phyloP scores from a whole-genome alignment of 306 rosid genomes.

The Benincasa hispida region DNA sequence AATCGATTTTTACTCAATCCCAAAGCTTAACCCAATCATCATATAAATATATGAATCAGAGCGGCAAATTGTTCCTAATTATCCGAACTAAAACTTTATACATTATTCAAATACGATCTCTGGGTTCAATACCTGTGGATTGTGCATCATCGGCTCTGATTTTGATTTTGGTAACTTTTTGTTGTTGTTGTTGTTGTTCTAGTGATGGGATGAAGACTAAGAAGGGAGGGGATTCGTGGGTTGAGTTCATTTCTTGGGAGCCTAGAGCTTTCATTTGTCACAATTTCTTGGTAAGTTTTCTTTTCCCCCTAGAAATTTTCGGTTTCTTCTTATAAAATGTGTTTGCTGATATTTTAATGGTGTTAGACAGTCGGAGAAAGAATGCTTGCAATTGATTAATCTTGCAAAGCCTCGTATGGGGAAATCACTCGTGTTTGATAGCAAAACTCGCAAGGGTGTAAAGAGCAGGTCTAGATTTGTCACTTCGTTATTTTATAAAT shows the following conservation, averaged over 20 bases:
- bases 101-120: too few relatives aligned
- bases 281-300: slow-evolving; percentile 76
- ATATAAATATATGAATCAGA: too few relatives aligned
- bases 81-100: too few relatives aligned
- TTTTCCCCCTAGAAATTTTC: too few relatives aligned
- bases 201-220: slow-evolving; percentile 28
- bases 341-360: too few relatives aligned
- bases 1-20: too few relatives aligned
- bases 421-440: slow-evolving; percentile 64
- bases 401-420: slow-evolving; percentile 64
- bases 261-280: slow-evolving; percentile 83
- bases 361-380: slow-evolving; percentile 67
- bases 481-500: not conserved
- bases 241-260: slow-evolving; percentile 69
- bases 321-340: too few relatives aligned
- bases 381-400: slow-evolving; percentile 60
- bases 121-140: too few relatives aligned
- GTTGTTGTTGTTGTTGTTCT: not conserved
- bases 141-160: too few relatives aligned
- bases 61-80: too few relatives aligned
- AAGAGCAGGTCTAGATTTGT: slow-evolving; percentile 53
- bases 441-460: slow-evolving; percentile 53
- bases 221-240: slow-evolving; percentile 38
- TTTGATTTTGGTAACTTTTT: not conserved
- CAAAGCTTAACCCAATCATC: too few relatives aligned